Percentiles rank a stretch among this genome's conserved stretches.
Conservation (phyloP, 129 eudicot genomes). For the Scalesia atractyloides region DNA sequence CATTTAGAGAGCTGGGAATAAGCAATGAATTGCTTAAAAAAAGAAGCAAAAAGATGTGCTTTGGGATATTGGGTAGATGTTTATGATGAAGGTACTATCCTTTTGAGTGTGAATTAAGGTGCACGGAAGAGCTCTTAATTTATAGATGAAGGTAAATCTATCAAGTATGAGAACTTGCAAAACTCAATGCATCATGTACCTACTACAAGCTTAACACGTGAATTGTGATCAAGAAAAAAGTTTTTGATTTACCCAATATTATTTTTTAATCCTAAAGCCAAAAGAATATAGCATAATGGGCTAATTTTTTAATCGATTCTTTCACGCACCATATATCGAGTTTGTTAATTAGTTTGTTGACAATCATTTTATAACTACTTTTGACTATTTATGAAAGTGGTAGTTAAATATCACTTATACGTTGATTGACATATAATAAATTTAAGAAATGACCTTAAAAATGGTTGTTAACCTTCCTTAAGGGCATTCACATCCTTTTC, state of each 20-base stretch:
- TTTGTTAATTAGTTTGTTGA: too few relatives aligned
- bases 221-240: not conserved
- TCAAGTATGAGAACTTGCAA: constrained; percentile 25
- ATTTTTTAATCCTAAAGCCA: too few relatives aligned
- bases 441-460: too few relatives aligned
- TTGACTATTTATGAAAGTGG: too few relatives aligned
- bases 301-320: too few relatives aligned
- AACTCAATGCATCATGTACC: constrained; percentile 21
- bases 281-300: too few relatives aligned
- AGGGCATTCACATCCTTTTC: too few relatives aligned
- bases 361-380: too few relatives aligned
- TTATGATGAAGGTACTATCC: constrained; percentile 6
- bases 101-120: constrained; percentile 9
- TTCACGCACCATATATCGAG: too few relatives aligned
- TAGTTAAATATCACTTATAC: too few relatives aligned
- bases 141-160: constrained; percentile 18
- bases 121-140: constrained; percentile 12
- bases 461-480: too few relatives aligned
- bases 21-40: not conserved
- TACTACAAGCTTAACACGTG: constrained; percentile 29
- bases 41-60: not conserved
- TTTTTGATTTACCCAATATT: not conserved
- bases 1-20: not conserved
- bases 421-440: too few relatives aligned
- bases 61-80: not conserved